Base-by-base conservation (phyloP, 352 stramenopile species). In the Phytophthora macrochlamydospora region DNA sequence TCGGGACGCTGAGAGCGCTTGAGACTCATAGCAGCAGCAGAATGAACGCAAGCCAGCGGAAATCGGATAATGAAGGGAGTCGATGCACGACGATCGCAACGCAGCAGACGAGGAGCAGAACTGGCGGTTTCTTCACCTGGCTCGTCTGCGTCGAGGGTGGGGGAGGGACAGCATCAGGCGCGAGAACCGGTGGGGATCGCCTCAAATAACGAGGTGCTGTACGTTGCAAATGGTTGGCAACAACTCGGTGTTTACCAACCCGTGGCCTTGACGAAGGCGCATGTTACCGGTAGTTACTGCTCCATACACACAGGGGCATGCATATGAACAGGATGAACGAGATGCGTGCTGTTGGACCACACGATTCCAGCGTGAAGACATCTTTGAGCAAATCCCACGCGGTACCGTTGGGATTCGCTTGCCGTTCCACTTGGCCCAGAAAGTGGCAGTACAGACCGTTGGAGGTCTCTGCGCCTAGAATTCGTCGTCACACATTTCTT, bases 1-100 rank as follows among this genome's bases (percentile, higher is more conserved):
- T 60, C 53, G 18, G 64, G 59, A 7, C 56, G 59, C 29, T 69
- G 61, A n/a, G 60, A 44, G 35, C 67, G 56, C 29, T 74, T 74
- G 45, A 74, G 67, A 52, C 61, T 70, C 56, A 74, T 40, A 40
- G 6, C 35, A 40, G 6, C 6, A 40, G 35, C 24, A 1, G 29
- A 12, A 29, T 49, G 43, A 1, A 0, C 13, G 6, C 43, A 49
- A 3, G 43, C 43, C 9, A 28, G 43, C 43, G 43, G 18, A 24
- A 49, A 49, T 49, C 43, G 43, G 43, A n/a, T 49, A 49, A 49
- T 49, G 43, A 28, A 18, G 18, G 43, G 43, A 49, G 43, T 12
- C 43, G 43, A 49, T 13, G 14, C 14, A 46, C 40, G 14, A 46
- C 40, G 9, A 46, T 4, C 6, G 6, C 35, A 11, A 40, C 1